Evolutionary conservation across 2,329 filamentous ascomycete genomes (phyloP).

Genomic region (Sporothrix euskadiensis): DNA sequence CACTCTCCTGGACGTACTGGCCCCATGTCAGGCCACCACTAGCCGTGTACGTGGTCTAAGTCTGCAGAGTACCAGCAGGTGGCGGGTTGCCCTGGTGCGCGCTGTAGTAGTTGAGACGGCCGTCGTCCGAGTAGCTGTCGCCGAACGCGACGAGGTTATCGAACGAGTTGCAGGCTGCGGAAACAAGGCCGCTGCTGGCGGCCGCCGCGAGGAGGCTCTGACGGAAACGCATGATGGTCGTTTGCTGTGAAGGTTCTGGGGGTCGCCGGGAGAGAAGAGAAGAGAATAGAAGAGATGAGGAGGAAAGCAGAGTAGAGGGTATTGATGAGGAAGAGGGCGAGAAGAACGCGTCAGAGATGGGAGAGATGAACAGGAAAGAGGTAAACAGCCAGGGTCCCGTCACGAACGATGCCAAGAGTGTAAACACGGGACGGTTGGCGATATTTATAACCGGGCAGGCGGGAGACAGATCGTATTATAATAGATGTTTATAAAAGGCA

Average conservation of each 20-base stretch:
- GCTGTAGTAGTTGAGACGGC: constrained; percentile 63
- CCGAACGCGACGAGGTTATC: constrained; percentile 69
- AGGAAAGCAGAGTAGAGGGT: not conserved
- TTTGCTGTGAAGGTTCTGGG: not conserved
- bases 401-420: constrained; percentile 6
- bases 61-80: constrained; percentile 57
- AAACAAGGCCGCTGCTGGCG: constrained; percentile 1
- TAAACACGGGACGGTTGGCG: constrained; percentile 8
- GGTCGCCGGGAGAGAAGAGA: not conserved
- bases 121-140: constrained; percentile 76
- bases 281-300: not conserved
- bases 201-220: constrained; percentile 12
- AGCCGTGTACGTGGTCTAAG: constrained; percentile 53
- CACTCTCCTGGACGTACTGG: constrained; percentile 62
- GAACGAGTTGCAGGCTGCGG: constrained; percentile 46
- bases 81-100: constrained; percentile 59
- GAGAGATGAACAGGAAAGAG: not conserved
- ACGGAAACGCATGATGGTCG: not conserved
- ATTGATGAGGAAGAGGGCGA: not conserved
- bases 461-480: not conserved
- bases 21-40: constrained; percentile 70
- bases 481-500: not conserved
- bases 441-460: constrained; percentile 7
- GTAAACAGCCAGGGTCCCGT: constrained; percentile 3
- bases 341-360: not conserved